These are phyloP conservation scores for Verticillium zaregamsianum DNA, from an alignment of 2,329 filamentous ascomycete species.

Conservation along the genomic window DNA sequence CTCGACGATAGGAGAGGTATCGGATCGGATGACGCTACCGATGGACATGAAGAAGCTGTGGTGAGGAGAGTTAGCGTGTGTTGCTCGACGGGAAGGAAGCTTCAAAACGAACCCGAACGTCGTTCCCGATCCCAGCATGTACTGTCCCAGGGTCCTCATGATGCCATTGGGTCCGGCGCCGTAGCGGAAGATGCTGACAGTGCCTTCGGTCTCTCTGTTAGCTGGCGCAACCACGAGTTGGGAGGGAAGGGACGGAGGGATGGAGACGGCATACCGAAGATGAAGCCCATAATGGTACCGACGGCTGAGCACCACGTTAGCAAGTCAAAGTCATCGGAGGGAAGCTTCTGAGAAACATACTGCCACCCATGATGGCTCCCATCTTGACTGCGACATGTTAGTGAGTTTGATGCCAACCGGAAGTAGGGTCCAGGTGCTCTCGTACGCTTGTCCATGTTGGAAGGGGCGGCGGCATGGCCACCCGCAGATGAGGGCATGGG, in stretches of 20 bases:
- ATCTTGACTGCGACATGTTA: constrained; percentile 71
- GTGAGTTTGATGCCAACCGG: constrained; percentile 4
- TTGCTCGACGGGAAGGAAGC: background rate
- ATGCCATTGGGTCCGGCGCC: constrained; percentile 91
- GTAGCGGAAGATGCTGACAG: constrained; percentile 91
- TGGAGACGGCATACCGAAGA: constrained; percentile 65
- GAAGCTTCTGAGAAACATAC: constrained; percentile 52
- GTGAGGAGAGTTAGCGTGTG: background rate
- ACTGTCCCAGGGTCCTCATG: constrained; percentile 90
- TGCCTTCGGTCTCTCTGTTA: constrained; percentile 50
- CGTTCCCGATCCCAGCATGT: constrained; percentile 91
- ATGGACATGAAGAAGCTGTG: constrained; percentile 95
- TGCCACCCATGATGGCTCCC: constrained; percentile 97
- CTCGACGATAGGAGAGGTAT: constrained; percentile 71
- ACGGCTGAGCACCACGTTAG: constrained; percentile 62
- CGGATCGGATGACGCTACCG: constrained; percentile 91
- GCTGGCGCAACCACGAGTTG: background rate
- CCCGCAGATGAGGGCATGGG: constrained; percentile 32
- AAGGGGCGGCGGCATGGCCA: constrained; percentile 38
- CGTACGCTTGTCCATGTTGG: constrained; percentile 52
- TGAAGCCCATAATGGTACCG: constrained; percentile 94
- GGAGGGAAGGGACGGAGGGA: constrained; percentile 1
- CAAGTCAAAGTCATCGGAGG: background rate
- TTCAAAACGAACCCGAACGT: constrained; percentile 74
- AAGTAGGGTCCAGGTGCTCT: background rate